Base-by-base conservation (phyloP, 352 stramenopile species). In the Phytopythium oedochilum region DNA sequence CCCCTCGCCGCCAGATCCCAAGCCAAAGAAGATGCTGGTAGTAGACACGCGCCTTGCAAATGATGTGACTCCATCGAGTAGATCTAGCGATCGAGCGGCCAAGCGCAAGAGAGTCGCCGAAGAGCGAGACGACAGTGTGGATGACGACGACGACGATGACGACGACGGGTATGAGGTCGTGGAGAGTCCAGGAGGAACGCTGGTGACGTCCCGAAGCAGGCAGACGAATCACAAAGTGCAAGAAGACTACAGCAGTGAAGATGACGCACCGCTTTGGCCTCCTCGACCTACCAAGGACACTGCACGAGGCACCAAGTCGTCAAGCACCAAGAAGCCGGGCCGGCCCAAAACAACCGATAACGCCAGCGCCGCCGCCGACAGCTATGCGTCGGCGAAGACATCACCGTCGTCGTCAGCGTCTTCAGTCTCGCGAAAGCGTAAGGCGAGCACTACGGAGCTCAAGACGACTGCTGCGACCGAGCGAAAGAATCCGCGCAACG, bases 131-230 rank as follows among this genome's bases (percentile, higher is more conserved):
- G 61, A 69, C 15, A 55, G 62, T 12, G n/a, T n/a, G n/a, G 55
- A 59, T 1, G 59, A 66, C 17, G 52, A 61, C 14, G 54, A 68
- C 29, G 57, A 55, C 11, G 55, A 67, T n/a, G 51, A 55, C 12
- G 48, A 60, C 9, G 32, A 31, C 23, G 49, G 17, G 3, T 55
- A 55, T 23, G 32, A 55, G 35, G 14, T 55, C 12, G 49, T 55
- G 1, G 49, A 55, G 17, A 55, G 49, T 18, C 49, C 49, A 2
- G 49, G 49, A 1, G 49, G 49, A 18, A 55, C 34, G 0, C 22
- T 55, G 18, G 14, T 20, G 3, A 36, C 49, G 15, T 35, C 49
- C 9, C 49, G 49, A 4, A 55, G 34, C 18, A 15, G 34, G 18
- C 22, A 18, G 22, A 2, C 8, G 20, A 45, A 14, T 17, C n/a